Conservation (phyloP, 2,329 filamentous ascomycete species). For the Tympanopsis confertula region DNA sequence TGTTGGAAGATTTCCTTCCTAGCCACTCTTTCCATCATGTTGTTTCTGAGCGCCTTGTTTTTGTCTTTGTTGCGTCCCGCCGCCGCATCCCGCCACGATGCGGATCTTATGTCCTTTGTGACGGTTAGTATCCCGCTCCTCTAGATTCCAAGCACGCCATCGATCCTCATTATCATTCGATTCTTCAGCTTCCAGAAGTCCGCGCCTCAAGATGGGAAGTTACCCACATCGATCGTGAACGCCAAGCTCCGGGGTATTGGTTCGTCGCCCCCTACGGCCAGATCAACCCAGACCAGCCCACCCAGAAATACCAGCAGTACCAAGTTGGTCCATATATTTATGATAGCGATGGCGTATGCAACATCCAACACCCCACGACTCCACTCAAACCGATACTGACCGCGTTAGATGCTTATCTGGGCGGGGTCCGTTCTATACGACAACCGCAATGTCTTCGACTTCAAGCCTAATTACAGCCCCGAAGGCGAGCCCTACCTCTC, state of each 20-base stretch:
- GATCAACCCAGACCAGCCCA: conserved; percentile 12
- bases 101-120: conserved; percentile 1
- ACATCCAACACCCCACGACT: not conserved
- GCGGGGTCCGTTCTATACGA: conserved; percentile 5
- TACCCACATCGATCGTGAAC: conserved; percentile 12
- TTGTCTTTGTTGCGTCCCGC: not conserved
- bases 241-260: conserved; percentile 1
- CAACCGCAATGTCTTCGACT: conserved; percentile 8
- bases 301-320: conserved; percentile 8
- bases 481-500: conserved; percentile 2
- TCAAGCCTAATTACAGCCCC: conserved; percentile 2
- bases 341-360: conserved; percentile 2
- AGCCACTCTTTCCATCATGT: not conserved
- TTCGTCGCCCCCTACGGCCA: conserved; percentile 5
- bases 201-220: conserved; percentile 11
- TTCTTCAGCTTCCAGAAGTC: not conserved
- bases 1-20: too few species aligned
- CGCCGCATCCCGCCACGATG: not conserved
- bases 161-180: not conserved
- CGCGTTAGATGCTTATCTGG: conserved; percentile 5
- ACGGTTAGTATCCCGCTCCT: not conserved
- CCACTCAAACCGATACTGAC: conserved; percentile 1
- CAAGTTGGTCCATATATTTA: conserved; percentile 2
- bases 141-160: too few species aligned
- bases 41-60: not conserved